Conservation (phyloP, 495 filamentous ascomycete species). For the Pseudoneurospora amorphoporcata region DNA sequence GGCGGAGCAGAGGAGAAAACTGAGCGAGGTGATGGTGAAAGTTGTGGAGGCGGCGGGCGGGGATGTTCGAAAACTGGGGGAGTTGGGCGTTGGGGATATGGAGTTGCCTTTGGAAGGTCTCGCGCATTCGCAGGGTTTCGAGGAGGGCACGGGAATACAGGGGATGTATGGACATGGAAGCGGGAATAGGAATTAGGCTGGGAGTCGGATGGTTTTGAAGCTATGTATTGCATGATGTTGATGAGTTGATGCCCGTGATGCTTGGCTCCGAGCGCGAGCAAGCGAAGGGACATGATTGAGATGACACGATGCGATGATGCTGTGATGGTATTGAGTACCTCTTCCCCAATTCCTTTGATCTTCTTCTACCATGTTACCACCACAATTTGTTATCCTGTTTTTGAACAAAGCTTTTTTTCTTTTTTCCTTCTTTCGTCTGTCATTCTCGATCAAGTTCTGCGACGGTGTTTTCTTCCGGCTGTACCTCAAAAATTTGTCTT, state of each 20-base stretch:
- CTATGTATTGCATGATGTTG: too few species aligned
- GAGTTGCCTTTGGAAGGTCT: background rate
- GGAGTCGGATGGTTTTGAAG: background rate
- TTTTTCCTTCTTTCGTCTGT: background rate
- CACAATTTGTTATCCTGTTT: too few species aligned
- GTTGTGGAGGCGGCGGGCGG: slow-evolving; percentile 73
- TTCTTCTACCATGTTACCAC: too few species aligned
- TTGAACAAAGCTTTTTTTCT: background rate
- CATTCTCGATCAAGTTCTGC: too few species aligned
- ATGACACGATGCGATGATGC: background rate
- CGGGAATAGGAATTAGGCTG: background rate
- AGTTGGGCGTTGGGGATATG: slow-evolving; percentile 15
- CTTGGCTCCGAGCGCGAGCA: too few species aligned
- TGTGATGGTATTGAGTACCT: background rate
- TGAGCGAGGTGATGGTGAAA: slow-evolving; percentile 62
- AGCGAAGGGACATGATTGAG: too few species aligned
- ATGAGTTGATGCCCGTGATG: background rate
- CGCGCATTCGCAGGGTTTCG: background rate
- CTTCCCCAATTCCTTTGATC: background rate
- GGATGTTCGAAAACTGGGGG: slow-evolving; percentile 44
- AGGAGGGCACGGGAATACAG: background rate
- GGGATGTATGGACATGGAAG: background rate
- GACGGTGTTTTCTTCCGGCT: too few species aligned
- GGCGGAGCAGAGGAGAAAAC: slow-evolving; percentile 60
- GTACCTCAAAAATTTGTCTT: too few species aligned